A percentile compares a stretch with the other conserved stretches of the same genome.
Conservation (phyloP, 495 filamentous ascomycete species). For the Neurospora sp. region DNA sequence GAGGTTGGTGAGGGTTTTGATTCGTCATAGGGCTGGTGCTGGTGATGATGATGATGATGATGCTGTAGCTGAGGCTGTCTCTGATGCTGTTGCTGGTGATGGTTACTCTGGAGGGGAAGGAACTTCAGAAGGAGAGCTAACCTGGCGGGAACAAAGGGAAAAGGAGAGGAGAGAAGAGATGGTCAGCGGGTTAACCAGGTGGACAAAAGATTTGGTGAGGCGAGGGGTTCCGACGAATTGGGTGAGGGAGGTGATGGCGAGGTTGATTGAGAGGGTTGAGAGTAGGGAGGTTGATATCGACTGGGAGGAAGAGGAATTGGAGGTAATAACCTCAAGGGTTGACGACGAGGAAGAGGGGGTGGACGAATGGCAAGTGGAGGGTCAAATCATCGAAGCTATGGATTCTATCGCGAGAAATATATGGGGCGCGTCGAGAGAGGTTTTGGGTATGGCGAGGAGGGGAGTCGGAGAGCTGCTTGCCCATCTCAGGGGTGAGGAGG, state of each 20-base stretch:
- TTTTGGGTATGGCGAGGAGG: not conserved
- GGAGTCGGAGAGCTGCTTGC: not conserved
- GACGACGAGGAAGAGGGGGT: not conserved
- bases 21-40: too few relatives aligned
- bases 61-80: not conserved
- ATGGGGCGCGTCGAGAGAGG: not conserved
- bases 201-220: constrained; percentile 25
- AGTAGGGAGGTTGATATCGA: not conserved
- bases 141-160: constrained; percentile 7
- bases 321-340: too few relatives aligned
- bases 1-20: not conserved
- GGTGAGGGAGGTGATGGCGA: constrained; percentile 17
- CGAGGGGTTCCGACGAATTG: constrained; percentile 22
- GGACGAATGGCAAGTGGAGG: not conserved
- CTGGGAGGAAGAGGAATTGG: not conserved
- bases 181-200: constrained; percentile 28
- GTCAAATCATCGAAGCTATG: not conserved
- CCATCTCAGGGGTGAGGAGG: not conserved
- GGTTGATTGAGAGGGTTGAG: constrained; percentile 11
- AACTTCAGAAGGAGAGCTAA: not conserved
- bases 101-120: constrained; percentile 5
- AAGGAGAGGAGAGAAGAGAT: constrained; percentile 19
- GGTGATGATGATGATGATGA: not conserved
- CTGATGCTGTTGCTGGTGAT: constrained; percentile 12
- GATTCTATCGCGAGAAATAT: not conserved